Evolutionary conservation across 2,329 filamentous ascomycete species (phyloP), one percentile per base, ranked within the genome.

Genomic region (Zarea fungicola): DNA sequence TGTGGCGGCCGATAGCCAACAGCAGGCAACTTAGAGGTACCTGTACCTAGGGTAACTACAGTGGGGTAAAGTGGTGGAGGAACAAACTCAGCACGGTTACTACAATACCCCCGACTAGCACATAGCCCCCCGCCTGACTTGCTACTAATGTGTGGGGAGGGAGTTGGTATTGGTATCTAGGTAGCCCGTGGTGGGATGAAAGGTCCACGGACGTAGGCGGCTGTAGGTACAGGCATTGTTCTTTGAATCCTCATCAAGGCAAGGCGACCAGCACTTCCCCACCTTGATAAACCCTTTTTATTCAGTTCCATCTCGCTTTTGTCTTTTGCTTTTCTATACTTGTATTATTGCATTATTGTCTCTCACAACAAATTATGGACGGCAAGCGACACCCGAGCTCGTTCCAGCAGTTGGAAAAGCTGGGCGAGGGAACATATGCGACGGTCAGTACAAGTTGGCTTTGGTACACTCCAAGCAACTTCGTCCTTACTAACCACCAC

Each of bases 361-460:
- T 18, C 51, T 42, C 40, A 28, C 25, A 32, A 22, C 31, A 26
- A 18, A 42, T 2, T 11, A 97, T 97, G 92, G 92, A 96, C 71
- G 87, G 88, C 64, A 88, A 95, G 68, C 78, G 87, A 62, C 89
- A 96, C 63, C 91, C 92, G 49, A 95, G 87, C 73, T 97, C 92
- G 54, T 99, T 99, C 77, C 92, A 97, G 79, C 93, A 97, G 83
- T 81, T 97, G 67, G 93, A 99, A 72, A 99, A 92, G 86, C 80
- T 99, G 57, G 93, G 93, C 62, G 93, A 99, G 75, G 93, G 93
- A 53, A 99, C 93, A 26, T 99, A 99, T 81, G 93, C 93, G 28
- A 99, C 93, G 28, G 93, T 96, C 76, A 62, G 83, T 58, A 37
- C 19, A 19, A 16, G 11, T 25, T 10, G 21, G 6, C 40, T 9